These are phyloP conservation scores for Forsythia viridissima DNA, from an alignment of 257 asterid genomes.

Conservation along the genomic window DNA sequence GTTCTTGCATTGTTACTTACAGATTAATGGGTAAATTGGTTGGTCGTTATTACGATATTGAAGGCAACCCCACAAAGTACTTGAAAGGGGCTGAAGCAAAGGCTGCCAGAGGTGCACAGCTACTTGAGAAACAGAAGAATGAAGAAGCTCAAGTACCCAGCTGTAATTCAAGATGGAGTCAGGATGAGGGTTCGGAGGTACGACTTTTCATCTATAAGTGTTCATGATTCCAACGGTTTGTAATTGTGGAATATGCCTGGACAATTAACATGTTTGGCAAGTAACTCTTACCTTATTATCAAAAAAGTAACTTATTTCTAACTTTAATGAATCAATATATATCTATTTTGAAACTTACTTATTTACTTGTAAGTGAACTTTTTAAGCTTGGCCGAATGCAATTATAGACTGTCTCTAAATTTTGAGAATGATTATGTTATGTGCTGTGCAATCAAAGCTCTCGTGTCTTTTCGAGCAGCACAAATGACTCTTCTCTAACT, in stretches of 20 bases:
- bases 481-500: not conserved
- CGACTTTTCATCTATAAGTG: not conserved
- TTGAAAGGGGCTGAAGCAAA: conserved; percentile 88
- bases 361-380: not conserved
- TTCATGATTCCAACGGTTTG: not conserved
- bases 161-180: conserved; percentile 94
- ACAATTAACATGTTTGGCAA: not conserved
- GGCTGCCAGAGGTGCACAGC: conserved; percentile 93
- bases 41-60: conserved; percentile 75
- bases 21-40: conserved; percentile 78
- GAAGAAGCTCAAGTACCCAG: conserved; percentile 77
- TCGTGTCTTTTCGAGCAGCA: not conserved
- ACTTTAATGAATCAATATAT: not conserved
- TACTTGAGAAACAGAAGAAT: conserved; percentile 77
- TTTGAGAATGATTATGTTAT: not conserved
- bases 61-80: conserved; percentile 80
- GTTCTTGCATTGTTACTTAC: conserved; percentile 15
- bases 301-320: not conserved
- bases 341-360: no score
- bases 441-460: not conserved
- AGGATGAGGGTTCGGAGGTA: conserved; percentile 95
- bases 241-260: not conserved
- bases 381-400: not conserved
- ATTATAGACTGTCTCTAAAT: not conserved
- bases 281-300: not conserved